Percentiles rank a stretch among this genome's conserved stretches.
These are phyloP conservation scores for Ganoderma leucocontextum DNA, from an alignment of 1,284 basidiomycete species.

Conservation along the genomic window DNA sequence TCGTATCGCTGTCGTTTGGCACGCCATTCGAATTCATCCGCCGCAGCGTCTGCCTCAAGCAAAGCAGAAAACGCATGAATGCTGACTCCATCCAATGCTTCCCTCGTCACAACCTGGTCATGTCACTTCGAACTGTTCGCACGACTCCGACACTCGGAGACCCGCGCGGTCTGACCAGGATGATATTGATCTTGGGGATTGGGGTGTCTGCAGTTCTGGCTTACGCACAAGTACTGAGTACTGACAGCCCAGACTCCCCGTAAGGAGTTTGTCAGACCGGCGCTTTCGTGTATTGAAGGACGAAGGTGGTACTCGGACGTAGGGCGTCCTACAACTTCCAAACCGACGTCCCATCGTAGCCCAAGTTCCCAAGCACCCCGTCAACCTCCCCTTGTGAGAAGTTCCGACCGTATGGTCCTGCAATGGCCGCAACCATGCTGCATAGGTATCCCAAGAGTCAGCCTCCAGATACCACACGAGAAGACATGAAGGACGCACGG, in stretches of 20 bases:
- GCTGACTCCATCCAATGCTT: not conserved
- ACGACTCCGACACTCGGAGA: not conserved
- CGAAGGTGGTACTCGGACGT: not conserved
- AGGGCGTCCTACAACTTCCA: constrained; percentile 60
- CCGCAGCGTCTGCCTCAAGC: not conserved
- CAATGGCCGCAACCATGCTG: constrained; percentile 79
- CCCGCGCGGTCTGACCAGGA: too few species aligned
- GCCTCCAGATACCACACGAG: constrained; percentile 8
- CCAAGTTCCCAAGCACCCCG: constrained; percentile 72
- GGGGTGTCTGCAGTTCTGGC: too few species aligned
- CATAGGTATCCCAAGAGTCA: constrained; percentile 16
- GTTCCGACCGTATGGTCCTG: constrained; percentile 80
- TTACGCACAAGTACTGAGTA: not conserved
- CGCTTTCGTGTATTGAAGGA: not conserved
- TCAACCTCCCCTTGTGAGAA: constrained; percentile 77
- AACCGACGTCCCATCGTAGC: constrained; percentile 68
- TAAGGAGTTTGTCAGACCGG: not conserved
- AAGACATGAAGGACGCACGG: constrained; percentile 56
- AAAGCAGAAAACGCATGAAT: not conserved
- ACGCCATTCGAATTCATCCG: constrained; percentile 2
- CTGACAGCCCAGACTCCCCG: not conserved
- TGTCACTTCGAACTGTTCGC: not conserved
- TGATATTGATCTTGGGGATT: too few species aligned
- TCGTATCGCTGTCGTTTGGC: constrained; percentile 26
- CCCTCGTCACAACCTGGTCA: not conserved